These are phyloP conservation scores for Arxiozyma heterogenica DNA, from an alignment of 1,139 yeast genomes.

Conservation along the genomic window DNA sequence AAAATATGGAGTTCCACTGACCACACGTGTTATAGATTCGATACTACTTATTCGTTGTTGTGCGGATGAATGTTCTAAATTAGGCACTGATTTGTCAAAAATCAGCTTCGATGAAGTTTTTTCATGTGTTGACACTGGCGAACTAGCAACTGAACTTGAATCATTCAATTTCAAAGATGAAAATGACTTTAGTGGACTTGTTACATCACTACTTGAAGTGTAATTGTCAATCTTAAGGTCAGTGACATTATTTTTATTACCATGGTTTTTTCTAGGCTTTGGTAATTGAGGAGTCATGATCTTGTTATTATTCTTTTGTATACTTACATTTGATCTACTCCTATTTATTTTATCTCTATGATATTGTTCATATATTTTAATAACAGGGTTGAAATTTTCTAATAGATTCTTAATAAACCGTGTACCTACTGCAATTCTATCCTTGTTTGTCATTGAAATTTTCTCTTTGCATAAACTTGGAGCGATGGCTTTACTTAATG, in stretches of 20 bases:
- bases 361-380: constrained; percentile 5
- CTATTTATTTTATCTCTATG: constrained; percentile 3
- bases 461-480: constrained; percentile 47
- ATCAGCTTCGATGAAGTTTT: constrained; percentile 4
- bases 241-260: constrained; percentile 12
- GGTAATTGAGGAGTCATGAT: constrained; percentile 19
- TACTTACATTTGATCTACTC: constrained; percentile 6
- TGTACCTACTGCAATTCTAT: constrained; percentile 41
- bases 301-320: not conserved
- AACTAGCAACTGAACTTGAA: not conserved
- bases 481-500: constrained; percentile 42
- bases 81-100: constrained; percentile 7
- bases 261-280: constrained; percentile 23
- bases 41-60: constrained; percentile 9
- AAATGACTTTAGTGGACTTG: constrained; percentile 9
- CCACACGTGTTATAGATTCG: constrained; percentile 8
- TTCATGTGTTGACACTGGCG: not conserved
- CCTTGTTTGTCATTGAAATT: constrained; percentile 38
- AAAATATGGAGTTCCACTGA: constrained; percentile 1
- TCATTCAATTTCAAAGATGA: constrained; percentile 6
- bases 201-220: not conserved
- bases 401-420: constrained; percentile 44
- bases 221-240: not conserved
- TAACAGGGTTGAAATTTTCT: constrained; percentile 36
- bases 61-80: constrained; percentile 3